Conservation (phyloP, 345 rosid genomes). For the Salix purpurea region DNA sequence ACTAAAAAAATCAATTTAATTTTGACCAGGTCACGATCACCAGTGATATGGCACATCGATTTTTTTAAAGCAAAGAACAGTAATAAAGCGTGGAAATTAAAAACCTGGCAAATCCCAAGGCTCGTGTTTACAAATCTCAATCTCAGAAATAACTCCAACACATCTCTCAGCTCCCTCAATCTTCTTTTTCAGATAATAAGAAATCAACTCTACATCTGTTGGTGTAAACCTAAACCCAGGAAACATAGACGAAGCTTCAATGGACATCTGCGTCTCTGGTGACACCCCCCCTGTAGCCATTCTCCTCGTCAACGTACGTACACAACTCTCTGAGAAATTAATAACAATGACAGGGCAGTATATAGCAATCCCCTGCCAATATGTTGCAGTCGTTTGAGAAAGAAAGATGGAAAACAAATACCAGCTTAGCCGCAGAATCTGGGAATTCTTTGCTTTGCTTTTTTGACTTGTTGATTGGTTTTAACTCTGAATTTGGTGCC, state of each 20-base stretch:
- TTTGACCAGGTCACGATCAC: too few species aligned
- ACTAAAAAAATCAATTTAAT: too few species aligned
- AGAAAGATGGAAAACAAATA: background rate
- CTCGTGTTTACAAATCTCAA: constrained; percentile 70
- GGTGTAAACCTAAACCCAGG: constrained; percentile 89
- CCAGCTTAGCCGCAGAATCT: background rate
- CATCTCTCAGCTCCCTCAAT: constrained; percentile 58
- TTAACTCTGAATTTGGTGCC: background rate
- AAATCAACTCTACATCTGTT: constrained; percentile 71
- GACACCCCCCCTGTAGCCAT: constrained; percentile 29
- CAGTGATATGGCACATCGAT: too few species aligned
- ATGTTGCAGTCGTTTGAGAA: too few species aligned
- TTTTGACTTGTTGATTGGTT: background rate
- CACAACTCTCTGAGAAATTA: too few species aligned
- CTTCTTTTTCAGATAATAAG: constrained; percentile 74
- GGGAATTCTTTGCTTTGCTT: background rate
- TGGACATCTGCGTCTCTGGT: constrained; percentile 58
- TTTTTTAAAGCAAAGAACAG: background rate
- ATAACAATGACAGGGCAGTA: too few species aligned
- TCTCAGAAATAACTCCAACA: constrained; percentile 64
- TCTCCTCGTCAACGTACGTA: background rate
- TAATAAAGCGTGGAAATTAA: background rate
- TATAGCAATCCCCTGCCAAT: background rate
- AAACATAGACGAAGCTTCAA: constrained; percentile 60
- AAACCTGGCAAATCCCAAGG: constrained; percentile 95